Evolutionary conservation across 176 grass and related monocot genomes (phyloP).

Genomic region (Aegilops speltoides): DNA sequence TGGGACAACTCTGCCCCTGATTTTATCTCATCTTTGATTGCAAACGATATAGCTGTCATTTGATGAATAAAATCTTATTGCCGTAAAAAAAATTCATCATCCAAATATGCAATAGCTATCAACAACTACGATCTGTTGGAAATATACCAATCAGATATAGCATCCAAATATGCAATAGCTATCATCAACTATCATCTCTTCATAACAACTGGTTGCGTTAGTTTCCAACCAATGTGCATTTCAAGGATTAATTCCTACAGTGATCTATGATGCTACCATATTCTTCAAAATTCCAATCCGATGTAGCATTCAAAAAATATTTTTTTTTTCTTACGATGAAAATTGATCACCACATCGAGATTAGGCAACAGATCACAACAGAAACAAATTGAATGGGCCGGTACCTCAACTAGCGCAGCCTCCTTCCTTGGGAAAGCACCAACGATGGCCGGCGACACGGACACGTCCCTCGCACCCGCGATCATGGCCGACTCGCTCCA

Average conservation of each 20-base stretch:
- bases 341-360: not conserved
- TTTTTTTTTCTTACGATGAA: slow-evolving; percentile 17
- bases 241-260: not conserved
- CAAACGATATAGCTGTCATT: too few species aligned
- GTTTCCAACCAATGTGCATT: not conserved
- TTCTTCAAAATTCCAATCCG: not conserved
- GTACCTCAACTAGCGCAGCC: slow-evolving; percentile 88
- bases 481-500: slow-evolving; percentile 96
- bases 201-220: not conserved
- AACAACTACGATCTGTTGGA: not conserved
- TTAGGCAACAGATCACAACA: not conserved
- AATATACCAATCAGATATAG: too few species aligned
- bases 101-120: not conserved
- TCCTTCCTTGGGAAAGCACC: slow-evolving; percentile 80
- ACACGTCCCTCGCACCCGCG: slow-evolving; percentile 74
- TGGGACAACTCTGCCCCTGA: too few species aligned
- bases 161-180: too few species aligned
- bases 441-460: slow-evolving; percentile 79
- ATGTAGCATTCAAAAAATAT: slow-evolving; percentile 16
- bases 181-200: not conserved
- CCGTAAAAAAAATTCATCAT: not conserved
- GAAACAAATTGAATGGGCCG: not conserved
- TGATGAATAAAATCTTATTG: too few species aligned
- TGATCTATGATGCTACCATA: not conserved
- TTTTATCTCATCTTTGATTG: too few species aligned